phyloP scores from a whole-genome alignment of 495 filamentous ascomycete genomes.

The Neohortaea acidophila region DNA sequence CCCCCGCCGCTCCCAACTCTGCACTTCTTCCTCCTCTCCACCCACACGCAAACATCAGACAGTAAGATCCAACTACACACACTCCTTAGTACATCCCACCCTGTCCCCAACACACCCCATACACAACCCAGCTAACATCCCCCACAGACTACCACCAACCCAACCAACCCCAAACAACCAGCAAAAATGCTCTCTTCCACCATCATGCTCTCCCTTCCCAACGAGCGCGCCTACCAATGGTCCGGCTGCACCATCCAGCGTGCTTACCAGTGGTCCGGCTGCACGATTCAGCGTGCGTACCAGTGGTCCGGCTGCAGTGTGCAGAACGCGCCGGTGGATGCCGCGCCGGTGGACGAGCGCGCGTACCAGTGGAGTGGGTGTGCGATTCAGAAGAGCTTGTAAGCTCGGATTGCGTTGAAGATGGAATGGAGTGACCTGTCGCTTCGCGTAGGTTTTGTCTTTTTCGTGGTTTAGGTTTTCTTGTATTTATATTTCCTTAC shows the following conservation, averaged over 20 bases:
- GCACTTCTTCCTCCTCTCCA: not conserved
- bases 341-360: not conserved
- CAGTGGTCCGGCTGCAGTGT: not conserved
- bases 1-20: not conserved
- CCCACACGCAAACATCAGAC: not conserved
- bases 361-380: no score
- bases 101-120: no score
- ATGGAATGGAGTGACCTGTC: not conserved
- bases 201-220: not conserved
- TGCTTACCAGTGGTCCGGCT: not conserved
- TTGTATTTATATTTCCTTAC: not conserved
- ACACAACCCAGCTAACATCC: not conserved
- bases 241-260: not conserved
- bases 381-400: conserved; percentile 1
- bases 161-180: not conserved
- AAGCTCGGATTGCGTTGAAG: not conserved
- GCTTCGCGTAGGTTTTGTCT: not conserved
- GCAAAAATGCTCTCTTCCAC: not conserved
- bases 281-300: not conserved
- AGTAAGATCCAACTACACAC: no score
- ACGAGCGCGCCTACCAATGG: not conserved
- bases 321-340: not conserved
- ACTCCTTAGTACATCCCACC: no score
- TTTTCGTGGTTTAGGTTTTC: not conserved
- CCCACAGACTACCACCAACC: not conserved